Percentiles rank a stretch among this genome's conserved stretches.
phyloP scores from a whole-genome alignment of 2,329 filamentous ascomycete genomes.

The Hypoxylon sp. region DNA sequence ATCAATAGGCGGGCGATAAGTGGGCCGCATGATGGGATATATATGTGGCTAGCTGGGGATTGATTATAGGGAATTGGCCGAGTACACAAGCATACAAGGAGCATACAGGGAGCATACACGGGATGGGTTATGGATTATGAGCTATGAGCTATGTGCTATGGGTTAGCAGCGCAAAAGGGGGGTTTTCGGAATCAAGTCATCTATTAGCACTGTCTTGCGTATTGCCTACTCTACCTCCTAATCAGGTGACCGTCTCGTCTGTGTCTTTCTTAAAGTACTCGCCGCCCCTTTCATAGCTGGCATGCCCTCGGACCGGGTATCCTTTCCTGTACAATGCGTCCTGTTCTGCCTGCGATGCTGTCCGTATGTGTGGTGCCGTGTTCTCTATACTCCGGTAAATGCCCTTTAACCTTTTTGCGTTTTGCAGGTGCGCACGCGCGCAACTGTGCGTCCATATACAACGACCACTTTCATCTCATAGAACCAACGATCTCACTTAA shows the following conservation, averaged over 20 bases:
- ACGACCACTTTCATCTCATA: neutral
- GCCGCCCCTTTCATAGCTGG: constrained; percentile 14
- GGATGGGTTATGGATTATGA: neutral
- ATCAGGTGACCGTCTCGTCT: constrained; percentile 20
- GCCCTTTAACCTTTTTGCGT: constrained; percentile 28
- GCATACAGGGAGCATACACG: neutral
- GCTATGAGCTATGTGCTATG: neutral
- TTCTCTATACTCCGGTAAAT: constrained; percentile 38
- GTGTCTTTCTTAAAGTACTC: constrained; percentile 1
- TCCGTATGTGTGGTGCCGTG: constrained; percentile 20
- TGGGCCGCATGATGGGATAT: neutral
- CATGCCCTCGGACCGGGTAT: constrained; percentile 34
- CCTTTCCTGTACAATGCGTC: constrained; percentile 37
- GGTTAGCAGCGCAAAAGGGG: neutral
- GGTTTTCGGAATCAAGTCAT: constrained; percentile 12
- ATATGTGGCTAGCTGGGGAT: neutral
- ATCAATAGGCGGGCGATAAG: neutral
- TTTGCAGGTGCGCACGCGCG: neutral
- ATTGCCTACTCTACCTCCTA: constrained; percentile 39
- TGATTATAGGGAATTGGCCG: neutral
- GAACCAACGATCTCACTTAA: constrained; percentile 4
- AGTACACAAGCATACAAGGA: neutral
- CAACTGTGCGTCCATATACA: constrained; percentile 10
- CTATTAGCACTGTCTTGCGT: constrained; percentile 22
- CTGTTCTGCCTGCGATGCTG: constrained; percentile 31